phyloP scores from a whole-genome alignment of 495 filamentous ascomycete genomes.

The Clohesyomyces aquaticus region DNA sequence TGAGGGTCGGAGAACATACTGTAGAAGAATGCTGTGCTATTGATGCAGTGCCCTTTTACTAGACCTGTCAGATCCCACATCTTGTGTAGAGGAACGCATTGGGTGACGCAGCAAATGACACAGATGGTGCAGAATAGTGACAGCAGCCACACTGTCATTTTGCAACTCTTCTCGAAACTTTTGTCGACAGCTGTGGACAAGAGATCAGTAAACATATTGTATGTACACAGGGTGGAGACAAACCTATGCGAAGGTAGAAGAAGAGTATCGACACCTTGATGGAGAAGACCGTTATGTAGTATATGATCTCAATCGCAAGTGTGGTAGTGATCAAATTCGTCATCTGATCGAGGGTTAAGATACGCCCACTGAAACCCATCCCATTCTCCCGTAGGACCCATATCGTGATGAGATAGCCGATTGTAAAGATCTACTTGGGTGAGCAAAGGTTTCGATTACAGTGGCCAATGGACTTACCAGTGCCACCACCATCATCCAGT shows the following conservation, averaged over 20 bases:
- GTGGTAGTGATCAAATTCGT: constrained; percentile 34
- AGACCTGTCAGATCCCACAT: constrained; percentile 53
- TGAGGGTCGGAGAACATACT: constrained; percentile 41
- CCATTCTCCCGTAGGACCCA: constrained; percentile 28
- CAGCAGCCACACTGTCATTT: constrained; percentile 49
- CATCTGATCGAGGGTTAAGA: constrained; percentile 23
- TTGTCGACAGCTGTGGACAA: constrained; percentile 7
- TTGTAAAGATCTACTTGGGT: constrained; percentile 23
- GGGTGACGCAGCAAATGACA: constrained; percentile 48
- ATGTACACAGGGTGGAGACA: neutral
- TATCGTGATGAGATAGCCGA: constrained; percentile 35
- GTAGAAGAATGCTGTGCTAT: constrained; percentile 57
- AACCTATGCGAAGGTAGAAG: constrained; percentile 56
- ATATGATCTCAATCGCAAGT: constrained; percentile 52
- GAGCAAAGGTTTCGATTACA: neutral
- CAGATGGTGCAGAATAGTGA: constrained; percentile 48
- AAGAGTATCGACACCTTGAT: constrained; percentile 56
- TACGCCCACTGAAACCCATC: constrained; percentile 29
- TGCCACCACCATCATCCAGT: constrained; percentile 27
- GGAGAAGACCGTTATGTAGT: constrained; percentile 48
- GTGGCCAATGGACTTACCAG: constrained; percentile 17
- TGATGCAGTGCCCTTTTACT: constrained; percentile 51
- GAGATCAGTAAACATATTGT: neutral
- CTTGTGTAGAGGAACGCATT: constrained; percentile 53
- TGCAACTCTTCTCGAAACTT: constrained; percentile 15